Evolutionary conservation across 805 yeast species (phyloP).

Genomic region (Nakazawaea wyomingensis): DNA sequence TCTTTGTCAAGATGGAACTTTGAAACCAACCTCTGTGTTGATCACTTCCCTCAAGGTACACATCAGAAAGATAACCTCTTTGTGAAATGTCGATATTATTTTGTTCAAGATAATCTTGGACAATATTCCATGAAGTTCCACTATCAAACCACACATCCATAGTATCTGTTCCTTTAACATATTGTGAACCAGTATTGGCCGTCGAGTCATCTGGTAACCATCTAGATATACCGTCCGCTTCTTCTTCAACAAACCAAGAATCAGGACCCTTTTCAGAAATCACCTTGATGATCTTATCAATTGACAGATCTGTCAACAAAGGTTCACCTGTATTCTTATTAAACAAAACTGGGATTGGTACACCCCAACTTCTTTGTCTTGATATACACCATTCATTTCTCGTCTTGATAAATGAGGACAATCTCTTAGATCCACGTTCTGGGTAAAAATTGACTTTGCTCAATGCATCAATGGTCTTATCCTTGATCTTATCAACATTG

Average conservation of each 20-base stretch:
- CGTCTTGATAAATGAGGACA: constrained; percentile 64
- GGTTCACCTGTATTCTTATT: constrained; percentile 57
- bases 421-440: constrained; percentile 61
- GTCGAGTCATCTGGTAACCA: constrained; percentile 81
- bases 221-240: constrained; percentile 41
- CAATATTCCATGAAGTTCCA: constrained; percentile 83
- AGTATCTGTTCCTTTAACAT: constrained; percentile 74
- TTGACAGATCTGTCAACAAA: constrained; percentile 49
- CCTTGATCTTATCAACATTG: constrained; percentile 71
- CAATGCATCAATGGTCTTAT: constrained; percentile 53
- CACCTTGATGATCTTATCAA: constrained; percentile 50
- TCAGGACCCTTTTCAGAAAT: constrained; percentile 62
- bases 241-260: constrained; percentile 68
- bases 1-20: constrained; percentile 77
- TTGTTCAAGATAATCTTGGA: constrained; percentile 36
- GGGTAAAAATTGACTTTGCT: constrained; percentile 68
- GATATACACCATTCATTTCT: constrained; percentile 98
- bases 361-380: constrained; percentile 96
- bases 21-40: constrained; percentile 99
- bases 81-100: constrained; percentile 26
- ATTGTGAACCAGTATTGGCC: constrained; percentile 36
- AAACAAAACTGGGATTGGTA: constrained; percentile 88
- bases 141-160: constrained; percentile 99
- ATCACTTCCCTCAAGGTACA: constrained; percentile 95
- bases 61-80: constrained; percentile 57